Evolutionary conservation across 805 yeast species (phyloP).

Genomic region (Ogataea polymorpha): DNA sequence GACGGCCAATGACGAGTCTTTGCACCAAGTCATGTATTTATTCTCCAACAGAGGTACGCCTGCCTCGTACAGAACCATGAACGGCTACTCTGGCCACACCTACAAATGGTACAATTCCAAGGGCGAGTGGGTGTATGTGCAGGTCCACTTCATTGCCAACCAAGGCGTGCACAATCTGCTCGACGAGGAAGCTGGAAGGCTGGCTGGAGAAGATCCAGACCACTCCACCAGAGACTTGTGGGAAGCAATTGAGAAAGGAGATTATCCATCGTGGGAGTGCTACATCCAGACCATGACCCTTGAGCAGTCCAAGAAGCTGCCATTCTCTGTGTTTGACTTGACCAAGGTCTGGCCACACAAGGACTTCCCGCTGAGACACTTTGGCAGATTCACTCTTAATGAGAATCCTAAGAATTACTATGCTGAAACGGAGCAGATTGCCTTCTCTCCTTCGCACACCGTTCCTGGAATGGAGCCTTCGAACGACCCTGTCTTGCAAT

Average conservation of each 20-base stretch:
- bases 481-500: constrained; percentile 81
- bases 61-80: constrained; percentile 68
- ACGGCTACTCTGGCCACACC: constrained; percentile 83
- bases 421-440: constrained; percentile 85
- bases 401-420: constrained; percentile 85
- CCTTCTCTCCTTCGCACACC: constrained; percentile 82
- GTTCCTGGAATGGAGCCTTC: constrained; percentile 81
- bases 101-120: constrained; percentile 75
- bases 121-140: constrained; percentile 77
- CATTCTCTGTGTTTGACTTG: constrained; percentile 83
- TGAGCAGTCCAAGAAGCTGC: constrained; percentile 69
- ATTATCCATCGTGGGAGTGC: constrained; percentile 79
- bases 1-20: constrained; percentile 67
- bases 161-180: constrained; percentile 49
- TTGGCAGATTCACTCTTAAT: constrained; percentile 75
- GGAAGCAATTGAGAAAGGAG: constrained; percentile 73
- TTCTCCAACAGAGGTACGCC: constrained; percentile 86
- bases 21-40: constrained; percentile 70
- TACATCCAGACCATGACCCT: constrained; percentile 85
- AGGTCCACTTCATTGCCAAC: constrained; percentile 68
- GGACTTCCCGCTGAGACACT: constrained; percentile 81
- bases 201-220: constrained; percentile 80
- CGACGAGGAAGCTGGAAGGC: constrained; percentile 64
- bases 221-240: constrained; percentile 77
- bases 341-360: constrained; percentile 92